Conservation (phyloP, 139 green algal species). For the Pseudopediastrum boryanum region DNA sequence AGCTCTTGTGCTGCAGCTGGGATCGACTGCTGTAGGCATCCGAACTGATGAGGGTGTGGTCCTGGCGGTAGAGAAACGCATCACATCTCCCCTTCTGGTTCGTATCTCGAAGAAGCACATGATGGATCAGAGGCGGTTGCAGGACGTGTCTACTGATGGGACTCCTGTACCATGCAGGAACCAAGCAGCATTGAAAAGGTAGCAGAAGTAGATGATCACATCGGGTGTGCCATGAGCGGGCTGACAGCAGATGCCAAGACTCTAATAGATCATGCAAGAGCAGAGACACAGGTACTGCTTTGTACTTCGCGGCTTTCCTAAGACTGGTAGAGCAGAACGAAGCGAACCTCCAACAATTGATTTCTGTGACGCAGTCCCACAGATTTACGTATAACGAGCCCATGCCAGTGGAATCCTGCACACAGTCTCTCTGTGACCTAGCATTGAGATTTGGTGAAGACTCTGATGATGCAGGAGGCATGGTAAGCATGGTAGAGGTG, state of each 20-base stretch:
- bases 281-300: slow-evolving; percentile 86
- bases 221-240: slow-evolving; percentile 96
- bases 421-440: slow-evolving; percentile 94
- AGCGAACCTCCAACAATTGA: background rate
- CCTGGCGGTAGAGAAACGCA: slow-evolving; percentile 96
- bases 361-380: slow-evolving; percentile 80
- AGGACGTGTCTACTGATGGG: background rate
- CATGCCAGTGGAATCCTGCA: slow-evolving; percentile 94
- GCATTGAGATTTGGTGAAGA: slow-evolving; percentile 96
- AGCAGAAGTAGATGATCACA: slow-evolving; percentile 96
- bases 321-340: background rate
- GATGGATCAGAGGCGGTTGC: background rate
- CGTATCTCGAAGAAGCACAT: slow-evolving; percentile 19
- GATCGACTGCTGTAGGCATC: slow-evolving; percentile 97
- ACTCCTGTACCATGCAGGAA: slow-evolving; percentile 67
- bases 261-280: slow-evolving; percentile 95
- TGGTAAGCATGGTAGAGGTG: too few relatives aligned
- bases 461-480: slow-evolving; percentile 80
- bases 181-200: slow-evolving; percentile 95
- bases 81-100: slow-evolving; percentile 95
- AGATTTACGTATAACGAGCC: slow-evolving; percentile 98
- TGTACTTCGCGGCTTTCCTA: background rate
- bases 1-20: slow-evolving; percentile 76
- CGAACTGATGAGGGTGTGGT: slow-evolving; percentile 90
- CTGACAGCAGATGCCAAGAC: slow-evolving; percentile 97